A percentile compares a stretch with the other conserved stretches of the same genome.
Evolutionary conservation across 2,329 filamentous ascomycete species (phyloP).

Genomic region (Diplocarpon rosae): DNA sequence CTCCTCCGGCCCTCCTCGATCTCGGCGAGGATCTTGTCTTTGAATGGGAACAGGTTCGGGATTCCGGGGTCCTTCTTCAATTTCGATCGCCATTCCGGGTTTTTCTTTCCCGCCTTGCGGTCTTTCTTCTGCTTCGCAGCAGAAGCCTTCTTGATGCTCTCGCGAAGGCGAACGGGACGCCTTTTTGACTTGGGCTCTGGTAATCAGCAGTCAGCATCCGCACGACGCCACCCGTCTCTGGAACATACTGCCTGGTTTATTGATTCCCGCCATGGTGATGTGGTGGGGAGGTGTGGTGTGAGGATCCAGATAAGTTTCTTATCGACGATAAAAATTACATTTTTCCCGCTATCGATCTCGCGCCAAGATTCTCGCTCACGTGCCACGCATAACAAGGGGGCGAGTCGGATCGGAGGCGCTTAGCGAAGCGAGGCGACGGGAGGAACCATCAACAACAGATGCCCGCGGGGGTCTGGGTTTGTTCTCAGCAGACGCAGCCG

Average conservation of each 20-base stretch:
- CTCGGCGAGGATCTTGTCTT: conserved; percentile 87
- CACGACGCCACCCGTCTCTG: not conserved
- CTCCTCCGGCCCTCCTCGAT: conserved; percentile 78
- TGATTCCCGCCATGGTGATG: conserved; percentile 24
- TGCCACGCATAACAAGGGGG: not conserved
- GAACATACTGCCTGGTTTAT: conserved; percentile 28
- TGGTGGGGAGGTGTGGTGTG: not conserved
- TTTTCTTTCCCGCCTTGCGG: conserved; percentile 85
- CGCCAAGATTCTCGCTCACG: conserved; percentile 3
- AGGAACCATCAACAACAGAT: too few relatives aligned
- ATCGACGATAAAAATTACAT: conserved; percentile 5
- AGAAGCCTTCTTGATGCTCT: conserved; percentile 93
- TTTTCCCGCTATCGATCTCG: conserved; percentile 1
- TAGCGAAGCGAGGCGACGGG: not conserved
- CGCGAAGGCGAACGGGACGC: conserved; percentile 73
- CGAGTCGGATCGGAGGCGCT: not conserved
- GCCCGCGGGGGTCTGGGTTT: too few relatives aligned
- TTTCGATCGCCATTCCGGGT: conserved; percentile 91
- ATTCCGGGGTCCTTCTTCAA: conserved; percentile 98
- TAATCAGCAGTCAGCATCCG: conserved; percentile 11
- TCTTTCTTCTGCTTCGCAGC: conserved; percentile 83
- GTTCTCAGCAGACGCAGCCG: too few relatives aligned
- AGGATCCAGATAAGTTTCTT: not conserved
- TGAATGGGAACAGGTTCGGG: conserved; percentile 94
- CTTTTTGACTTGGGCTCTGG: conserved; percentile 93